Conservation (phyloP, 78 protist species). For the Bodo saltans region DNA sequence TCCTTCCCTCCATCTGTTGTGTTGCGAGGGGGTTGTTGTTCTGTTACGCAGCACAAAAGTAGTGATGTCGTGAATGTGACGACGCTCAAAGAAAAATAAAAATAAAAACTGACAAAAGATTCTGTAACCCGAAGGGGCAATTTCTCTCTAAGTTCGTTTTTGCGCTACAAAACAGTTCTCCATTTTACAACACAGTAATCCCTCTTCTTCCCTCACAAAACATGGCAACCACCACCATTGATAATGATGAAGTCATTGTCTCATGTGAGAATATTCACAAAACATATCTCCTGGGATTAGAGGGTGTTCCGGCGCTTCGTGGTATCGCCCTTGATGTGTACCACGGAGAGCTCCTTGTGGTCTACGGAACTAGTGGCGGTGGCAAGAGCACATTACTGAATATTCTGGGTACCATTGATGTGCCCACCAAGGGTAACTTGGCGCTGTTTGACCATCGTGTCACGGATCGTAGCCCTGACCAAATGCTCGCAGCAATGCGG, state of each 20-base stretch:
- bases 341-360: slow-evolving; percentile 81
- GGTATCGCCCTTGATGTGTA: slow-evolving; percentile 71
- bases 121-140: no score
- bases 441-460: background rate
- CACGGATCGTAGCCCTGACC: slow-evolving; percentile 64
- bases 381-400: slow-evolving; percentile 89
- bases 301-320: slow-evolving; percentile 93
- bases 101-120: no score
- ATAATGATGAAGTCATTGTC: slow-evolving; percentile 54
- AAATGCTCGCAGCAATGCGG: slow-evolving; percentile 69
- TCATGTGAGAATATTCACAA: slow-evolving; percentile 81
- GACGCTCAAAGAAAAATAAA: no score
- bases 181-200: no score
- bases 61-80: no score
- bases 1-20: no score
- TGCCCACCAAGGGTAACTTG: slow-evolving; percentile 87
- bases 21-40: no score
- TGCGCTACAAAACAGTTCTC: no score
- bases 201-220: no score
- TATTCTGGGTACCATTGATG: slow-evolving; percentile 88
- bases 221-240: background rate
- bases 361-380: slow-evolving; percentile 91
- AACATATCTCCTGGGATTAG: slow-evolving; percentile 90
- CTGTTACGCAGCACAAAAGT: no score
- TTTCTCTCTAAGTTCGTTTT: background rate